Percentiles rank a stretch among this genome's conserved stretches.
These are phyloP conservation scores for Suillus sp. DNA, from an alignment of 768 basidiomycete genomes.

Conservation along the genomic window DNA sequence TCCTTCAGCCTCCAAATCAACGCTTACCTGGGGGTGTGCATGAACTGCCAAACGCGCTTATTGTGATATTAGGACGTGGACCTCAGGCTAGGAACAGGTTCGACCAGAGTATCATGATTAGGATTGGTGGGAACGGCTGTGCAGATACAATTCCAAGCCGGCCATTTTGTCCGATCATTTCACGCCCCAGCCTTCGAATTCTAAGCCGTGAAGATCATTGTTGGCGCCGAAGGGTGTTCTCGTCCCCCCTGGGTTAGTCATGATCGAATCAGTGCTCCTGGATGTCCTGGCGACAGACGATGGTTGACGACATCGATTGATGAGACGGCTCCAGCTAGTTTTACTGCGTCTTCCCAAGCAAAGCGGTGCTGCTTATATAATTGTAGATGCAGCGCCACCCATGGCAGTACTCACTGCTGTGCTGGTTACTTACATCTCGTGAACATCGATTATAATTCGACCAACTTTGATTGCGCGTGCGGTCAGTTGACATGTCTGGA, in stretches of 20 bases:
- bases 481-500: not conserved
- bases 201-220: not conserved
- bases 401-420: slow-evolving; percentile 3
- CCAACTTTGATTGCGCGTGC: slow-evolving; percentile 4
- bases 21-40: not conserved
- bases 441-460: not conserved
- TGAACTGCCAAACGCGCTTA: not conserved
- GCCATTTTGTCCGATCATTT: slow-evolving; percentile 3
- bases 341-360: not conserved
- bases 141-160: not conserved
- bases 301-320: not conserved
- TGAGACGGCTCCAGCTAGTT: not conserved
- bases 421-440: slow-evolving; percentile 1
- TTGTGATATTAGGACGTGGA: not conserved
- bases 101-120: not conserved
- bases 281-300: slow-evolving; percentile 3
- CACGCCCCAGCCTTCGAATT: not conserved
- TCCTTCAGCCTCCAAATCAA: not conserved
- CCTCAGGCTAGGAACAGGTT: not conserved
- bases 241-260: not conserved
- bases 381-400: not conserved
- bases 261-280: not conserved
- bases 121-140: not conserved
- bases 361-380: slow-evolving; percentile 1
- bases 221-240: no score